Evolutionary conservation across 2,329 filamentous ascomycete species (phyloP).

Genomic region (Pestalotiopsis sp.): DNA sequence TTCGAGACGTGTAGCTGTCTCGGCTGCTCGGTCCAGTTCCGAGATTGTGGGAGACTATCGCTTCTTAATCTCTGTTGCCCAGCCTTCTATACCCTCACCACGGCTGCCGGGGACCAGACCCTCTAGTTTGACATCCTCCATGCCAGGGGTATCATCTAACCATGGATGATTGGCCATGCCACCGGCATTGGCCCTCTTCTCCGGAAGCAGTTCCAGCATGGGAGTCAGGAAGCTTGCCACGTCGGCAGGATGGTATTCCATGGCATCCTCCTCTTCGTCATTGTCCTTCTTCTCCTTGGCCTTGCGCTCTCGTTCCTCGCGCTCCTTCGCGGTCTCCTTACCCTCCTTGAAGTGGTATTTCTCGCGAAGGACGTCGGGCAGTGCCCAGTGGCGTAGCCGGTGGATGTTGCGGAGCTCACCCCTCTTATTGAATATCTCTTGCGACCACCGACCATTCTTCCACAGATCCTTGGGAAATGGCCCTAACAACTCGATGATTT

Average conservation of each 20-base stretch:
- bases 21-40: background rate
- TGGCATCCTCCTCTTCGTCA: slow-evolving; percentile 27
- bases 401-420: slow-evolving; percentile 98
- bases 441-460: slow-evolving; percentile 92
- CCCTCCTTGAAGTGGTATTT: slow-evolving; percentile 93
- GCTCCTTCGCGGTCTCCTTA: slow-evolving; percentile 60
- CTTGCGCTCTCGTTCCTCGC: slow-evolving; percentile 43
- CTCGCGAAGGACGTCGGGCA: slow-evolving; percentile 89
- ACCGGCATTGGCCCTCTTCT: slow-evolving; percentile 89
- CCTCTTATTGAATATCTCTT: slow-evolving; percentile 98
- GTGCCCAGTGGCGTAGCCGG: slow-evolving; percentile 90
- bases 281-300: slow-evolving; percentile 30
- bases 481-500: slow-evolving; percentile 96
- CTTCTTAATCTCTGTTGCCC: slow-evolving; percentile 87
- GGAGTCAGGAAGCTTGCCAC: slow-evolving; percentile 84
- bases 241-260: slow-evolving; percentile 33
- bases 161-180: slow-evolving; percentile 89
- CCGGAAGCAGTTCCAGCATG: slow-evolving; percentile 88
- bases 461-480: slow-evolving; percentile 92
- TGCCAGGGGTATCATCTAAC: slow-evolving; percentile 83
- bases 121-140: slow-evolving; percentile 77
- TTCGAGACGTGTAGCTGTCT: background rate
- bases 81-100: slow-evolving; percentile 92
- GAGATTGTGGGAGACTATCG: slow-evolving; percentile 5
- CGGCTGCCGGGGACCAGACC: slow-evolving; percentile 76